Evolutionary conservation across 495 filamentous ascomycete genomes (phyloP).

Genomic region (Penicillium steckii): DNA sequence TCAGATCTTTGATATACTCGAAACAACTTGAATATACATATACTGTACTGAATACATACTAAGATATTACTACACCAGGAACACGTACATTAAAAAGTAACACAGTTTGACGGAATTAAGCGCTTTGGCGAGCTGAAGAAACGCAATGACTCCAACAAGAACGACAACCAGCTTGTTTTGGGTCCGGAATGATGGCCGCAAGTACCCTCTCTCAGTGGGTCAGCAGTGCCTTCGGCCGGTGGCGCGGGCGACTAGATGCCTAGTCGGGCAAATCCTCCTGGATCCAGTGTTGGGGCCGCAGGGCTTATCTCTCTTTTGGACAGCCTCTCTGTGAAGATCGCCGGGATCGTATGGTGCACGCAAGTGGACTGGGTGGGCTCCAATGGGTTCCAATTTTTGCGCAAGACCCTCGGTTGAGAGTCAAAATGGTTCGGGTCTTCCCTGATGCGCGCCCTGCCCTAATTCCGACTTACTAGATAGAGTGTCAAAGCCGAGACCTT

Average conservation of each 20-base stretch:
- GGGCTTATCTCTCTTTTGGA: conserved; percentile 29
- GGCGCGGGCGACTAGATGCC: conserved; percentile 26
- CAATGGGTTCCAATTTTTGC: conserved; percentile 15
- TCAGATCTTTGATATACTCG: too few species aligned
- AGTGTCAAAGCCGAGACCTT: conserved; percentile 18
- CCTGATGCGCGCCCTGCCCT: not conserved
- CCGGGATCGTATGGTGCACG: conserved; percentile 20
- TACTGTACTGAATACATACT: too few species aligned
- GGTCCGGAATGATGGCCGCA: conserved; percentile 14
- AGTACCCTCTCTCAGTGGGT: conserved; percentile 17
- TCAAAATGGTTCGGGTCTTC: conserved; percentile 1
- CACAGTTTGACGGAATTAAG: conserved; percentile 5
- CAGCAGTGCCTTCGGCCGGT: conserved; percentile 21
- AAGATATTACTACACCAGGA: too few species aligned
- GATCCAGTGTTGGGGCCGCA: conserved; percentile 24
- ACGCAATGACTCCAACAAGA: not conserved
- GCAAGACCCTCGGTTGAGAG: conserved; percentile 16
- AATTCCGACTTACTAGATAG: conserved; percentile 10
- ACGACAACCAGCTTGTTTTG: conserved; percentile 14
- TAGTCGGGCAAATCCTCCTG: conserved; percentile 28
- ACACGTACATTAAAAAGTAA: too few species aligned
- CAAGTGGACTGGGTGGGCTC: conserved; percentile 17
- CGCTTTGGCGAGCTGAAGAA: conserved; percentile 13
- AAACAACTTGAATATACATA: too few species aligned
- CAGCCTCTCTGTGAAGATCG: conserved; percentile 19